Conservation (phyloP, 2,329 filamentous ascomycete genomes). For the Talaromyces sp. region DNA sequence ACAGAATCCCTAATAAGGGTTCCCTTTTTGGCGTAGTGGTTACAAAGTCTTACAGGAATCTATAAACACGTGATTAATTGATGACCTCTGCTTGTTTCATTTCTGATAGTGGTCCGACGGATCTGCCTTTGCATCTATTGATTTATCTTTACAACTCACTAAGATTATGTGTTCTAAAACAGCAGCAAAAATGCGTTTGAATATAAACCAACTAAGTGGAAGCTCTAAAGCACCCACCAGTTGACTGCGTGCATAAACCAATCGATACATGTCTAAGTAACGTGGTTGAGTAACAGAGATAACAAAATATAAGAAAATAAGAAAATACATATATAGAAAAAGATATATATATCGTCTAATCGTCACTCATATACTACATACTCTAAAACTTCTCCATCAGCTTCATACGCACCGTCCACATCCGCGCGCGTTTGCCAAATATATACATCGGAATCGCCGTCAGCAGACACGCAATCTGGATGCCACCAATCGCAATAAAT, state of each 20-base stretch:
- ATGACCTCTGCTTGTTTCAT: too few relatives aligned
- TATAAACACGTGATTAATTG: too few relatives aligned
- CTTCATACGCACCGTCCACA: conserved; percentile 88
- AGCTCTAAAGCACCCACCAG: too few relatives aligned
- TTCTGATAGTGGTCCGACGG: too few relatives aligned
- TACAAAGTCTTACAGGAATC: too few relatives aligned
- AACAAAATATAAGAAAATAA: neutral
- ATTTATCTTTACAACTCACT: too few relatives aligned
- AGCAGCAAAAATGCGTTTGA: too few relatives aligned
- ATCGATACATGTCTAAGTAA: neutral
- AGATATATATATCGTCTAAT: neutral
- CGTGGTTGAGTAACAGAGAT: neutral
- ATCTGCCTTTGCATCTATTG: too few relatives aligned
- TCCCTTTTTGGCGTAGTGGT: too few relatives aligned
- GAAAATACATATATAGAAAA: neutral
- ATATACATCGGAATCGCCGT: conserved; percentile 89
- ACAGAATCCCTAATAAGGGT: too few relatives aligned
- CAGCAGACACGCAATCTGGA: conserved; percentile 72
- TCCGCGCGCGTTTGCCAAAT: conserved; percentile 80
- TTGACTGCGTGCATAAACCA: neutral
- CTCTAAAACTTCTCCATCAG: conserved; percentile 72
- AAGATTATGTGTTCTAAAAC: too few relatives aligned
- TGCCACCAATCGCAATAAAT: conserved; percentile 77
- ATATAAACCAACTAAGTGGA: too few relatives aligned
- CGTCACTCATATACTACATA: neutral